A percentile compares a stretch with the other conserved stretches of the same genome.
Evolutionary conservation across 2,329 filamentous ascomycete genomes (phyloP).

Genomic region (Madurella mycetomatis): DNA sequence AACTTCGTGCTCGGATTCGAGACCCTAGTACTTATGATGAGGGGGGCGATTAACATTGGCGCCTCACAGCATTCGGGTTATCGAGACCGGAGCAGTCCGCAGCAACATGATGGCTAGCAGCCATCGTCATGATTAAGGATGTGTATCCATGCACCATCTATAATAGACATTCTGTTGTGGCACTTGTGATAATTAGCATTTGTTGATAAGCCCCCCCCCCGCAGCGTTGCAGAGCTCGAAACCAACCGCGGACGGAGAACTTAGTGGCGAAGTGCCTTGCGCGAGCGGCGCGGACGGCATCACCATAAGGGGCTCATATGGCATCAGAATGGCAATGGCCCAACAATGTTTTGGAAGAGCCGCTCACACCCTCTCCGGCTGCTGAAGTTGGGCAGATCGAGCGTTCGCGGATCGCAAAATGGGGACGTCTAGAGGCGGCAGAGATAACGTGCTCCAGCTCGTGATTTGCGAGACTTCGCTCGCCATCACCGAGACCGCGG

Average conservation of each 20-base stretch:
- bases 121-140: neutral
- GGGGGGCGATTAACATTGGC: neutral
- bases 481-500: constrained; percentile 9
- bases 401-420: neutral
- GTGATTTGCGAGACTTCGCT: constrained; percentile 14
- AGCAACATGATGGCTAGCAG: neutral
- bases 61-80: neutral
- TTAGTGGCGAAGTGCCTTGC: neutral
- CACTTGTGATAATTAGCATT: neutral
- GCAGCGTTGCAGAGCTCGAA: neutral
- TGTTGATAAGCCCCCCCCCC: neutral
- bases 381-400: neutral
- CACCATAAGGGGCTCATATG: constrained; percentile 12
- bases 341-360: neutral
- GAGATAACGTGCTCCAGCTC: constrained; percentile 8
- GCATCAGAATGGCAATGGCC: constrained; percentile 18
- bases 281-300: neutral
- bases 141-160: neutral
- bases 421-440: constrained; percentile 6
- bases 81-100: neutral
- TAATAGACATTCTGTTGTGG: neutral
- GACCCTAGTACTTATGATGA: neutral
- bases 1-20: neutral
- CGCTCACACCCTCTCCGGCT: neutral
- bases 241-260: neutral